Evolutionary conservation across 1,284 basidiomycete species (phyloP).

Genomic region (Irpex rosettiformis): DNA sequence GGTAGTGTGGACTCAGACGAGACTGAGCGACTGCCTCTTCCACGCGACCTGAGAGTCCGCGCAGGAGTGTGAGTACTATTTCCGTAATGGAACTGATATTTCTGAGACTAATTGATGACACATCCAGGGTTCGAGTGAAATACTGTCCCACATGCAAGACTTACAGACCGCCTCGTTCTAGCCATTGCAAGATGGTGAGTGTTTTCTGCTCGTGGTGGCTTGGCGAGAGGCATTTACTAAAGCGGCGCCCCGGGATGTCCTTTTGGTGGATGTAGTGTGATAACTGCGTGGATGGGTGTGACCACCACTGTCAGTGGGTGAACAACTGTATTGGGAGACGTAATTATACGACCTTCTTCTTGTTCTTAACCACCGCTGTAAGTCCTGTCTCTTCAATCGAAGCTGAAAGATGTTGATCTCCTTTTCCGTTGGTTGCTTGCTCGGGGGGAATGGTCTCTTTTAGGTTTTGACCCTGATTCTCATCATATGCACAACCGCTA

Average conservation of each 20-base stretch:
- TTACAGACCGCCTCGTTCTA: slow-evolving; percentile 87
- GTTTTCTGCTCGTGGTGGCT: slow-evolving; percentile 8
- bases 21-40: slow-evolving; percentile 61
- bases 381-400: slow-evolving; percentile 29
- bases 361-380: slow-evolving; percentile 70
- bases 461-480: slow-evolving; percentile 71
- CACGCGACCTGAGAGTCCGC: slow-evolving; percentile 78
- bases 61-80: slow-evolving; percentile 63
- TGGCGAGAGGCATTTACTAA: neutral
- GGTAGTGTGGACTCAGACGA: slow-evolving; percentile 57
- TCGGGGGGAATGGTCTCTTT: slow-evolving; percentile 2
- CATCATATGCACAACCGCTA: slow-evolving; percentile 76
- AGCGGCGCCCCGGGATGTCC: slow-evolving; percentile 2
- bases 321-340: slow-evolving; percentile 91
- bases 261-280: slow-evolving; percentile 64
- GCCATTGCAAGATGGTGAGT: slow-evolving; percentile 87
- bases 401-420: slow-evolving; percentile 6
- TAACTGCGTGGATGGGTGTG: slow-evolving; percentile 88
- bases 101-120: neutral
- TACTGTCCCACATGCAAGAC: slow-evolving; percentile 89
- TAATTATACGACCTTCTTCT: slow-evolving; percentile 89
- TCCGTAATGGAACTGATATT: neutral
- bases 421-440: neutral
- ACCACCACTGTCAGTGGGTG: slow-evolving; percentile 94
- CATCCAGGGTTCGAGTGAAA: slow-evolving; percentile 75